These are phyloP conservation scores for Mucor irregularis DNA, from an alignment of 371 early-diverging fungal species.

Conservation along the genomic window DNA sequence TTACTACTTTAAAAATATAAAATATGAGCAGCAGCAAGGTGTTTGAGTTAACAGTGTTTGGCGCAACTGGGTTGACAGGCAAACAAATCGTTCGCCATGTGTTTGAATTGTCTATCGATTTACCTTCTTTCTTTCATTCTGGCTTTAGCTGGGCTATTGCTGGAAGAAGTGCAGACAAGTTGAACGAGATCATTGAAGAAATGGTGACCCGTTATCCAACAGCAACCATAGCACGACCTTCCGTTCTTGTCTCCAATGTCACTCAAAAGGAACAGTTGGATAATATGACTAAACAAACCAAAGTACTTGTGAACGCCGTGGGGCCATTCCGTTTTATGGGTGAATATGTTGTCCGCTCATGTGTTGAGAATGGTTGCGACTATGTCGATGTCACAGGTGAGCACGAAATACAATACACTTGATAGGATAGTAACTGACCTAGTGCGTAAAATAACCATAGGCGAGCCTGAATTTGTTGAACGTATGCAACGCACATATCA, in stretches of 20 bases:
- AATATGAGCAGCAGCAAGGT: conserved; percentile 3
- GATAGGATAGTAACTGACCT: not conserved
- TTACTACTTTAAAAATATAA: not conserved
- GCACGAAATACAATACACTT: no score
- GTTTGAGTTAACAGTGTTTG: conserved; percentile 74
- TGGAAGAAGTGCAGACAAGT: conserved; percentile 57
- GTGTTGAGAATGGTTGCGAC: conserved; percentile 75
- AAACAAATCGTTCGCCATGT: conserved; percentile 72
- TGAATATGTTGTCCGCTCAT: conserved; percentile 80
- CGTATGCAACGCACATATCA: conserved; percentile 72
- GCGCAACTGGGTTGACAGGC: conserved; percentile 89
- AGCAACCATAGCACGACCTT: conserved; percentile 32
- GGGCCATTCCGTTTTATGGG: conserved; percentile 87
- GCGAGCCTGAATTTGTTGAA: conserved; percentile 79
- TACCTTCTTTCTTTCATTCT: conserved; percentile 15
- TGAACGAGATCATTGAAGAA: conserved; percentile 34
- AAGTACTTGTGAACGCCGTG: conserved; percentile 77
- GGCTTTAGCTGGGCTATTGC: conserved; percentile 66
- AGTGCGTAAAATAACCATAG: conserved; percentile 23
- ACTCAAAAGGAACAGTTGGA: conserved; percentile 55
- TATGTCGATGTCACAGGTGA: conserved; percentile 86
- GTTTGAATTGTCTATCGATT: conserved; percentile 29
- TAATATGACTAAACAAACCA: conserved; percentile 55
- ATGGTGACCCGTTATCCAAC: conserved; percentile 19
- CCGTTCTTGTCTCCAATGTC: conserved; percentile 65